Evolutionary conservation across 2,329 filamentous ascomycete species (phyloP).

Genomic region (Aspergillus sclerotialis): DNA sequence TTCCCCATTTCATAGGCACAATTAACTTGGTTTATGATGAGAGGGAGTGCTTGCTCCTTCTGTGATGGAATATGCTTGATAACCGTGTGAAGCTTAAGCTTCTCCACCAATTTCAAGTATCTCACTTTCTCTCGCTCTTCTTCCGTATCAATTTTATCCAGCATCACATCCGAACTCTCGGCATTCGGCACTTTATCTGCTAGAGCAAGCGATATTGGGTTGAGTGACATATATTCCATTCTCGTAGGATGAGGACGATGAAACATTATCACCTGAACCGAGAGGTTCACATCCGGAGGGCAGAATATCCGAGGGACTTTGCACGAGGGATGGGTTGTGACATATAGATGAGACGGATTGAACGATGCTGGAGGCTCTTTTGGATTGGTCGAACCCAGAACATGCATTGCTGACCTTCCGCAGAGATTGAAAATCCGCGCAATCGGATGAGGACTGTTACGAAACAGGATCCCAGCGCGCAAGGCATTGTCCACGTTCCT

Average conservation of each 20-base stretch:
- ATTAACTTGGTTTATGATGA: conserved; percentile 89
- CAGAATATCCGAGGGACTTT: conserved; percentile 68
- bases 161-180: conserved; percentile 27
- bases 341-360: conserved; percentile 65
- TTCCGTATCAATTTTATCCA: conserved; percentile 60
- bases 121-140: conserved; percentile 63
- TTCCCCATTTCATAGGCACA: conserved; percentile 87
- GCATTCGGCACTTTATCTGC: conserved; percentile 56
- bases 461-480: conserved; percentile 73
- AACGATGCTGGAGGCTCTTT: conserved; percentile 41
- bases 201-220: conserved; percentile 80
- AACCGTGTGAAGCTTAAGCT: conserved; percentile 82
- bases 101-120: conserved; percentile 66
- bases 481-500: conserved; percentile 83
- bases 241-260: conserved; percentile 73
- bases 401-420: conserved; percentile 73
- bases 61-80: conserved; percentile 66
- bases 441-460: conserved; percentile 72
- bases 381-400: conserved; percentile 75
- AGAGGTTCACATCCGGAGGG: conserved; percentile 55
- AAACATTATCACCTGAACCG: conserved; percentile 83
- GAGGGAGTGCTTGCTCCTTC: conserved; percentile 73
- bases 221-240: conserved; percentile 95
- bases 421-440: conserved; percentile 77
- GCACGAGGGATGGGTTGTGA: conserved; percentile 44